Percentiles rank a stretch among this genome's conserved stretches.
These are phyloP conservation scores for Flaveria bidentis DNA, from an alignment of 129 eudicot species.

Conservation along the genomic window DNA sequence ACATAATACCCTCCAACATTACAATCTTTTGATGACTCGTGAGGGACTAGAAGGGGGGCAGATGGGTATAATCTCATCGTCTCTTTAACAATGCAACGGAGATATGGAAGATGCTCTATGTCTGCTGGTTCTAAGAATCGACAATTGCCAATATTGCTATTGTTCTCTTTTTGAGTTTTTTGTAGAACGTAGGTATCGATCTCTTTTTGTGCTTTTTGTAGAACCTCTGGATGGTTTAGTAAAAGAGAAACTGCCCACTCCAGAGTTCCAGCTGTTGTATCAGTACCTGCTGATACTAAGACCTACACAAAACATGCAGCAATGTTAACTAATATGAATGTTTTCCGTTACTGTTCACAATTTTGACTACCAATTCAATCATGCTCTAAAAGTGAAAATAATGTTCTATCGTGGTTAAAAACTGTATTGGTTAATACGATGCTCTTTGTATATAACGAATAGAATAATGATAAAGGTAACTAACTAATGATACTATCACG, in stretches of 20 bases:
- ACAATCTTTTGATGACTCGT: slow-evolving; percentile 34
- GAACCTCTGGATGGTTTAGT: slow-evolving; percentile 34
- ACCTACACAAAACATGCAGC: slow-evolving; percentile 21
- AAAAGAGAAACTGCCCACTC: slow-evolving; percentile 40
- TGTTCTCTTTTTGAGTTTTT: slow-evolving; percentile 36
- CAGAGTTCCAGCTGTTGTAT: slow-evolving; percentile 25
- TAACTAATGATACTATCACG: too few species aligned
- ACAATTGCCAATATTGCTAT: slow-evolving; percentile 11
- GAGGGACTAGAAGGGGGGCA: slow-evolving; percentile 40
- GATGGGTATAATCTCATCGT: slow-evolving; percentile 32
- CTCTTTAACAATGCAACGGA: slow-evolving; percentile 41
- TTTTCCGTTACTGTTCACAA: too few species aligned
- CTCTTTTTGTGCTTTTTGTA: slow-evolving; percentile 35
- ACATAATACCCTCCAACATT: slow-evolving; percentile 32
- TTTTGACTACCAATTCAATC: neutral
- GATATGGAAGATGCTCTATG: slow-evolving; percentile 34
- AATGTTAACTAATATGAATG: neutral
- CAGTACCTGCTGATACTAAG: slow-evolving; percentile 32
- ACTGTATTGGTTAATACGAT: too few species aligned
- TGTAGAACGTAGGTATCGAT: slow-evolving; percentile 22
- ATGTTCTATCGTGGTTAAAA: too few species aligned
- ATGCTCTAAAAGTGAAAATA: neutral
- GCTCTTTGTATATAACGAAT: too few species aligned
- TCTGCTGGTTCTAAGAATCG: slow-evolving; percentile 32
- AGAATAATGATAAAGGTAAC: too few species aligned